Evolutionary conservation across 2,329 filamentous ascomycete genomes (phyloP), one percentile per base, ranked within the genome.

Genomic region (Hyphodiscus sp.): DNA sequence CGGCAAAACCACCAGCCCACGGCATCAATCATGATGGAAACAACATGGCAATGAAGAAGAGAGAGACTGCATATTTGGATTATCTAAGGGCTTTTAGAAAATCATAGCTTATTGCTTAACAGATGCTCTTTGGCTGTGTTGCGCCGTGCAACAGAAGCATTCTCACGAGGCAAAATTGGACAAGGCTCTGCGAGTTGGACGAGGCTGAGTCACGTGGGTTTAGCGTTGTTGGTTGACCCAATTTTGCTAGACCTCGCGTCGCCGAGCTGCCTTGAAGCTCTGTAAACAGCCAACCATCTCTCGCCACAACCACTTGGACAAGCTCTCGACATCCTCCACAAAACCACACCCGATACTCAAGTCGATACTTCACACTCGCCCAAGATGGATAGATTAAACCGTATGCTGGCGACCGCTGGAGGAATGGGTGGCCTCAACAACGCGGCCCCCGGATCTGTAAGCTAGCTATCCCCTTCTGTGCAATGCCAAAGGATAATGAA

Each of bases 371-470:
- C 29, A 48, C n/a, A 41, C 18, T 26, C 38, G 18, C 43, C 47
- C 56, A 61, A 59, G 33, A 97, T 96, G 92, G 92, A 97, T 70
- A 86, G 92, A 70, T 85, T 96, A 72, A 91, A 89, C 74, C 84
- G 87, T 70, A 87, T 96, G 83, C 81, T 96, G 64, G 85, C 87
- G 60, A 81, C 81, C 61, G 87, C 88, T 66, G 80, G 83, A 64
- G 83, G 85, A 64, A 85, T 89, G 77, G 79, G 81, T 58, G 65
- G 69, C 64, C 75, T 86, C 47, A 67, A 63, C 58, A 80, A 79
- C 60, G 73, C 77, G 62, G 73, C 77, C 57, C 79, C 81, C 42
- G 82, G 81, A 67, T 76, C 82, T 65, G 83, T 86, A 77, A 70
- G 80, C 59, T 59, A 19, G 55, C 54, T 33, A n/a, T 42, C 43